Percentiles rank a stretch among this genome's conserved stretches.
These are phyloP conservation scores for Leccinum pellstonianum DNA, from an alignment of 768 basidiomycete species.

Conservation along the genomic window DNA sequence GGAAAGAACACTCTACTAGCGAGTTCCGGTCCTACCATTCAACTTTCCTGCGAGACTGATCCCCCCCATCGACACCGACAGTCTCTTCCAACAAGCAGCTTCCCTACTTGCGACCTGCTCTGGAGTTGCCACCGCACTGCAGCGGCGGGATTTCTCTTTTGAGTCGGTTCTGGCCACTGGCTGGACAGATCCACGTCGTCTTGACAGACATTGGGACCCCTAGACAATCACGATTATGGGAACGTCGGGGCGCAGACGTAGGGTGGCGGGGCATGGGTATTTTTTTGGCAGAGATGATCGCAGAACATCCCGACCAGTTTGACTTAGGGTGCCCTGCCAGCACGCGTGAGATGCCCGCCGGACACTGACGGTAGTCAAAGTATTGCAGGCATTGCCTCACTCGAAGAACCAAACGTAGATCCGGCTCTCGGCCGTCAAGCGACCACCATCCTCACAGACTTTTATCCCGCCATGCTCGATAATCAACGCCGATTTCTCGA, in stretches of 20 bases:
- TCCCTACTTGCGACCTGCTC: slow-evolving; percentile 62
- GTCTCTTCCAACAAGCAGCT: slow-evolving; percentile 52
- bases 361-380: slow-evolving; percentile 36
- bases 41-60: background rate
- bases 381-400: slow-evolving; percentile 18
- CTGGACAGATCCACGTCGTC: slow-evolving; percentile 35
- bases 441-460: slow-evolving; percentile 35
- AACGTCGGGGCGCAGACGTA: slow-evolving; percentile 89
- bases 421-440: slow-evolving; percentile 2
- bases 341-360: background rate
- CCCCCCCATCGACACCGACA: slow-evolving; percentile 27
- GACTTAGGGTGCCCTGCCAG: slow-evolving; percentile 30
- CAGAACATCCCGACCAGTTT: slow-evolving; percentile 53
- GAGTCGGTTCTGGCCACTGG: slow-evolving; percentile 9
- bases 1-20: background rate
- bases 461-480: slow-evolving; percentile 36
- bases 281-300: slow-evolving; percentile 65
- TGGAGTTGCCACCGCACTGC: slow-evolving; percentile 59
- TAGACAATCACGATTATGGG: slow-evolving; percentile 64
- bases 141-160: slow-evolving; percentile 52
- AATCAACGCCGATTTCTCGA: slow-evolving; percentile 41
- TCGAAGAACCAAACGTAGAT: background rate
- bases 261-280: slow-evolving; percentile 72
- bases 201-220: slow-evolving; percentile 67
- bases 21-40: too few species aligned